These are phyloP conservation scores for Butyriboletus appendiculatus DNA, from an alignment of 1,284 basidiomycete genomes.

Conservation along the genomic window DNA sequence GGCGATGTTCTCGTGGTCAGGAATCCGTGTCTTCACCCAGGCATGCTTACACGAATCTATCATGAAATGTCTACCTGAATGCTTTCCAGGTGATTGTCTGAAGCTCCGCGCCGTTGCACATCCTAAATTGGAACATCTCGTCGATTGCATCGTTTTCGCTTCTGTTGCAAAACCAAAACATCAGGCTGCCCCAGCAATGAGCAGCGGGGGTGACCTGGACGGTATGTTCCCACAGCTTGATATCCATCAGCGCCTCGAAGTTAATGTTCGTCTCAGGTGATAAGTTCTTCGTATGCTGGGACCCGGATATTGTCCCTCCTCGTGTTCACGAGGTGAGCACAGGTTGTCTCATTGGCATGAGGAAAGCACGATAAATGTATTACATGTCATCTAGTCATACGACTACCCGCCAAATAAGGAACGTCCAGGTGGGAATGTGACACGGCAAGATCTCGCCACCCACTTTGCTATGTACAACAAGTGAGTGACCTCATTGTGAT, in stretches of 20 bases:
- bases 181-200: slow-evolving; percentile 66
- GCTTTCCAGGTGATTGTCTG: slow-evolving; percentile 53
- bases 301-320: slow-evolving; percentile 58
- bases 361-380: background rate
- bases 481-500: slow-evolving; percentile 34
- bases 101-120: slow-evolving; percentile 60
- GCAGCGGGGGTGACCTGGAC: slow-evolving; percentile 64
- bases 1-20: slow-evolving; percentile 61
- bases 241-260: background rate
- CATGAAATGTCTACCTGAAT: background rate
- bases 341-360: background rate
- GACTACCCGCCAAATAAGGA: slow-evolving; percentile 65
- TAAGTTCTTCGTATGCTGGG: slow-evolving; percentile 68
- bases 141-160: slow-evolving; percentile 67
- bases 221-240: slow-evolving; percentile 32
- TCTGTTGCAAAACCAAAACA: slow-evolving; percentile 55
- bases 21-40: slow-evolving; percentile 69
- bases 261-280: slow-evolving; percentile 44
- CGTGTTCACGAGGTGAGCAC: slow-evolving; percentile 50
- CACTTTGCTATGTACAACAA: slow-evolving; percentile 66
- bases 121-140: slow-evolving; percentile 50
- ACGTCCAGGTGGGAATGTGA: slow-evolving; percentile 45
- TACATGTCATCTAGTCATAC: slow-evolving; percentile 47
- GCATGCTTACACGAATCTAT: slow-evolving; percentile 29
- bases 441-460: slow-evolving; percentile 54